A percentile compares a stretch with the other conserved stretches of the same genome.
Conservation (phyloP, 2,329 filamentous ascomycete species). For the Metarhizium brunneum region DNA sequence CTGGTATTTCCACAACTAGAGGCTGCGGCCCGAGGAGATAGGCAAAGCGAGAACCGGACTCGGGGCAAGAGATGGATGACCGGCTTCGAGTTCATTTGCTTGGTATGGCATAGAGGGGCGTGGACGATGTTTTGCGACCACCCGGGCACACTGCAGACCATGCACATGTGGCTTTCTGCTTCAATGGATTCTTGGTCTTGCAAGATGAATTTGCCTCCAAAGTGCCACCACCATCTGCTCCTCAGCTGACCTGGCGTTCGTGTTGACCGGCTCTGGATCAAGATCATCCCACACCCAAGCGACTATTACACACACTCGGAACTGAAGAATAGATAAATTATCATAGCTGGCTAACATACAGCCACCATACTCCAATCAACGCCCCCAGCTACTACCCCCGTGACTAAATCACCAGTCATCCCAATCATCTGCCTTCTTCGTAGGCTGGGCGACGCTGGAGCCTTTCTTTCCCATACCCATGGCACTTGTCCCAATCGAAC, state of each 20-base stretch:
- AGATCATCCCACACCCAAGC: not conserved
- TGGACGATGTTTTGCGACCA: too few relatives aligned
- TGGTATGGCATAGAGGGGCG: too few relatives aligned
- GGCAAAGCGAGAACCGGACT: too few relatives aligned
- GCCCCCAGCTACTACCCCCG: slow-evolving; percentile 12
- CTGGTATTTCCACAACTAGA: too few relatives aligned
- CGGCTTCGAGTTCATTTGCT: too few relatives aligned
- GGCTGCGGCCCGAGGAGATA: too few relatives aligned
- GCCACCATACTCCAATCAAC: slow-evolving; percentile 11
- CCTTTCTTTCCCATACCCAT: slow-evolving; percentile 45
- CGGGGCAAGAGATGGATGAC: too few relatives aligned
- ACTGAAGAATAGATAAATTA: not conserved
- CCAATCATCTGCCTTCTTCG: slow-evolving; percentile 49
- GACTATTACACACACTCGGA: not conserved
- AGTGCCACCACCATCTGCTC: not conserved
- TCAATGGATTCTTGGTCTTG: too few relatives aligned
- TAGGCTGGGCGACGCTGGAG: slow-evolving; percentile 19
- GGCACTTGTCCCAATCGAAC: slow-evolving; percentile 48
- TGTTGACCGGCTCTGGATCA: not conserved
- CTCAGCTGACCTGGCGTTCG: not conserved
- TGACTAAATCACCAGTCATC: slow-evolving; percentile 45
- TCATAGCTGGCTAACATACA: not conserved
- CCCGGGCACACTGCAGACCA: too few relatives aligned
- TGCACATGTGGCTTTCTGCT: too few relatives aligned
- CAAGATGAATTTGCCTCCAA: not conserved